Evolutionary conservation across 1,284 basidiomycete species (phyloP).

Genomic region (Somion occarium): DNA sequence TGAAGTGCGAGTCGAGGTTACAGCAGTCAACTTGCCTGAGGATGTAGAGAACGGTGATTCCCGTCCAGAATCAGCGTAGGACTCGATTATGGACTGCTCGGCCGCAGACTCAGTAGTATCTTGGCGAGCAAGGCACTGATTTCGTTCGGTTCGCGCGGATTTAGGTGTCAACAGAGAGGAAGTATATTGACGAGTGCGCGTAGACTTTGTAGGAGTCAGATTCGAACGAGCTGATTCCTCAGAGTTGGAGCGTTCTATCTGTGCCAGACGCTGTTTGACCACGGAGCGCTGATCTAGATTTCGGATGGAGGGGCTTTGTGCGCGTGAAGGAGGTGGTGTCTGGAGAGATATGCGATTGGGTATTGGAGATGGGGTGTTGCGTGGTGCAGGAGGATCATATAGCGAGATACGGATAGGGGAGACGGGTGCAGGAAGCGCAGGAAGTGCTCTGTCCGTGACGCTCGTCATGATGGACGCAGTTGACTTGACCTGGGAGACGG

Average conservation of each 20-base stretch:
- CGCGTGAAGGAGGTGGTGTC: conserved; percentile 19
- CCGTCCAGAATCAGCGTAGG: conserved; percentile 13
- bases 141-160: not conserved
- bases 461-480: too few relatives aligned
- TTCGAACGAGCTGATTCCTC: not conserved
- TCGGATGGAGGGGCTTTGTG: conserved; percentile 46
- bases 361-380: conserved; percentile 13
- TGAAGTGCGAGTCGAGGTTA: not conserved
- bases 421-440: conserved; percentile 24
- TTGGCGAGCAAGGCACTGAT: conserved; percentile 14
- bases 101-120: conserved; percentile 14
- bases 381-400: conserved; percentile 15
- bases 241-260: conserved; percentile 33
- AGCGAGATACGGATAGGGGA: conserved; percentile 16
- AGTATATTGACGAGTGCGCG: conserved; percentile 10
- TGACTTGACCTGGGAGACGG: conserved; percentile 1
- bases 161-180: conserved; percentile 9
- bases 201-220: conserved; percentile 11
- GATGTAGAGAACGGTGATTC: conserved; percentile 9
- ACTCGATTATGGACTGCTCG: conserved; percentile 19
- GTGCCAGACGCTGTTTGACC: conserved; percentile 47
- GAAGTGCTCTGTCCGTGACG: conserved; percentile 27
- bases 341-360: conserved; percentile 7
- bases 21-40: conserved; percentile 17
- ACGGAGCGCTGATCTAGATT: conserved; percentile 46